phyloP scores from a whole-genome alignment of 257 asterid species.

The Cynanchum wilfordii region DNA sequence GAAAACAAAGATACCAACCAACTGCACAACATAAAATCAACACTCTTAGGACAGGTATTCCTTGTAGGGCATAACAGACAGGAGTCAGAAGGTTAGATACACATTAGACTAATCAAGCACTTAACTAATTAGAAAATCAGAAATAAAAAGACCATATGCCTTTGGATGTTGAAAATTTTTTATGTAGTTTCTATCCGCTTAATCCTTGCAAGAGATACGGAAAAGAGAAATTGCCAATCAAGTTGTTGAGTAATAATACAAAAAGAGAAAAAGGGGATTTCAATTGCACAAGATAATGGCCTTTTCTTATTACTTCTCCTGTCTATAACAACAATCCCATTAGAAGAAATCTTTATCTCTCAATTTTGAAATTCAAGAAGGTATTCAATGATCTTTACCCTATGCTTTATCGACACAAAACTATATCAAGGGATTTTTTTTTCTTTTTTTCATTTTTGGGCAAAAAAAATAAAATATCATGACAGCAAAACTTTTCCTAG shows the following conservation, averaged over 20 bases:
- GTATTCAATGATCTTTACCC: not conserved
- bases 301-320: not conserved
- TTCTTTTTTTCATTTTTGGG: no score
- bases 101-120: not conserved
- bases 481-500: no score
- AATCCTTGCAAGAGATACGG: not conserved
- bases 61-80: not conserved
- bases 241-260: not conserved
- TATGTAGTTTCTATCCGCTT: not conserved
- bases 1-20: not conserved
- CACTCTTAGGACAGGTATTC: not conserved
- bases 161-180: not conserved
- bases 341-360: no score
- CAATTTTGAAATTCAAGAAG: not conserved
- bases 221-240: not conserved
- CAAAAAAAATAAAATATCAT: no score
- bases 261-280: no score
- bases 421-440: not conserved
- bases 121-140: not conserved
- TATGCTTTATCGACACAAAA: not conserved
- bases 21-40: not conserved
- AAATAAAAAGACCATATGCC: not conserved
- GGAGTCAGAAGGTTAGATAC: not conserved
- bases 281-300: no score
- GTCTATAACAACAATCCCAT: not conserved